Percentiles rank a stretch among this genome's conserved stretches.
Conservation (phyloP, 345 rosid species). For the Excoecaria cochinchinensis region DNA sequence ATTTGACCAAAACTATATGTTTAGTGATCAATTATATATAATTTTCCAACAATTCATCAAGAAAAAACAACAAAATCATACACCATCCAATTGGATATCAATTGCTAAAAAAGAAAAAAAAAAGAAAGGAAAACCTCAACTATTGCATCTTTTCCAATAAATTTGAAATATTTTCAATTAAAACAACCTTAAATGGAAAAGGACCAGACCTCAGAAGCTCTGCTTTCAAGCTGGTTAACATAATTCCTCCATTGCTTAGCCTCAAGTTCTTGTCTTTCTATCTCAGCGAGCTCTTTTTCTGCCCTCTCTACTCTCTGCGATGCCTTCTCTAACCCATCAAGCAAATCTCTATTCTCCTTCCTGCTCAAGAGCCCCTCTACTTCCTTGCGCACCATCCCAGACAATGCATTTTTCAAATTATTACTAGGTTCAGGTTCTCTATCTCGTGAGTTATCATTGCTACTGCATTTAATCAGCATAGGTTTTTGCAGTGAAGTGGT, state of each 20-base stretch:
- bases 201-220: constrained; percentile 64
- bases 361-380: constrained; percentile 68
- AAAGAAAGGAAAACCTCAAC: too few relatives aligned
- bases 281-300: constrained; percentile 63
- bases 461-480: constrained; percentile 31
- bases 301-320: constrained; percentile 76
- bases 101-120: too few relatives aligned
- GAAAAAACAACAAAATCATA: neutral
- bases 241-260: constrained; percentile 49
- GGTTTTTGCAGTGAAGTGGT: constrained; percentile 22
- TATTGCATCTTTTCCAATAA: too few relatives aligned
- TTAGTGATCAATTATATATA: too few relatives aligned
- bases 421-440: constrained; percentile 20
- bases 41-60: too few relatives aligned
- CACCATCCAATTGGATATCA: too few relatives aligned
- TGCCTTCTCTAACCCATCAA: constrained; percentile 75
- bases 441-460: constrained; percentile 31
- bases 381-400: constrained; percentile 59
- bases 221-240: constrained; percentile 53
- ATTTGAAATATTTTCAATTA: neutral
- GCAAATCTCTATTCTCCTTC: constrained; percentile 70
- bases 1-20: constrained; percentile 13
- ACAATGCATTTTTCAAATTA: constrained; percentile 53
- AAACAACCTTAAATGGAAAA: neutral
- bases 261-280: constrained; percentile 68